phyloP scores from a whole-genome alignment of 805 yeast genomes.

The Starmerella scarabaei region DNA sequence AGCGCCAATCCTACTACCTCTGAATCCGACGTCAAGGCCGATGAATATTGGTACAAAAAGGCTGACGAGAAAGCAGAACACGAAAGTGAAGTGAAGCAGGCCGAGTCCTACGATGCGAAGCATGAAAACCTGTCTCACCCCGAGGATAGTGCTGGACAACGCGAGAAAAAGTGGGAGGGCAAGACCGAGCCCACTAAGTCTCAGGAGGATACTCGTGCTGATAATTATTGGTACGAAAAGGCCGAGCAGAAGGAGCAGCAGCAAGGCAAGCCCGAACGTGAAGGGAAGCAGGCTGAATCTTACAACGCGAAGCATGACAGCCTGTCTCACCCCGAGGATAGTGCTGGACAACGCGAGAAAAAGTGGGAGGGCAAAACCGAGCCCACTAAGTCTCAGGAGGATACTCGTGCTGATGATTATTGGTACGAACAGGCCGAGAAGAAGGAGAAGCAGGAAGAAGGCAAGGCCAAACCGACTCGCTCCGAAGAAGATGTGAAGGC shows the following conservation, averaged over 20 bases:
- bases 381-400: neutral
- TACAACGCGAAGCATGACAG: no score
- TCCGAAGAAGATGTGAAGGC: slow-evolving; percentile 18
- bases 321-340: no score
- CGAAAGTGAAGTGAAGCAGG: neutral
- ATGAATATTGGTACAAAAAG: slow-evolving; percentile 3
- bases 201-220: slow-evolving; percentile 15
- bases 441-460: neutral
- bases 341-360: no score
- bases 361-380: no score
- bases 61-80: neutral
- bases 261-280: neutral
- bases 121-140: no score
- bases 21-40: slow-evolving; percentile 17
- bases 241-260: neutral
- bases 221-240: slow-evolving; percentile 2
- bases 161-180: slow-evolving; percentile 15
- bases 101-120: no score
- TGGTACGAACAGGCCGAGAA: neutral
- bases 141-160: slow-evolving; percentile 6
- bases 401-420: neutral
- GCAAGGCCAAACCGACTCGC: slow-evolving; percentile 4
- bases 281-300: no score
- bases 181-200: slow-evolving; percentile 5
- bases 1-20: slow-evolving; percentile 7